Conservation (phyloP, 2,329 filamentous ascomycete genomes). For the Emergomyces africanus region DNA sequence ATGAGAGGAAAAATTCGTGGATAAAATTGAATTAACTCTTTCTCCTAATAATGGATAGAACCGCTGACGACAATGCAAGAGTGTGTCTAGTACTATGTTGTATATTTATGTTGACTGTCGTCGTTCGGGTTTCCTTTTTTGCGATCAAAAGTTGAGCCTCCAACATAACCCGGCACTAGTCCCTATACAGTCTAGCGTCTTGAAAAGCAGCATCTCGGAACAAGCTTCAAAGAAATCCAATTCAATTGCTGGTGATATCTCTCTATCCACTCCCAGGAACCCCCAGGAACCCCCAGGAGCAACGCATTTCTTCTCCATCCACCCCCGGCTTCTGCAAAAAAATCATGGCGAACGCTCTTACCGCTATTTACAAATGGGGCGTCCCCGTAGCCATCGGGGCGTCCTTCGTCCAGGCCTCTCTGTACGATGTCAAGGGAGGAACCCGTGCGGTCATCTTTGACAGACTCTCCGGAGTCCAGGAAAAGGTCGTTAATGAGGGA, state of each 20-base stretch:
- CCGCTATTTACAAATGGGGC: slow-evolving; percentile 36
- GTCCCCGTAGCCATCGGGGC: slow-evolving; percentile 60
- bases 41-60: background rate
- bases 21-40: background rate
- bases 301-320: slow-evolving; percentile 4
- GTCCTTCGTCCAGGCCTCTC: slow-evolving; percentile 56
- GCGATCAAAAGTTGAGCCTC: slow-evolving; percentile 15
- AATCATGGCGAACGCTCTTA: slow-evolving; percentile 38
- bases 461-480: slow-evolving; percentile 80
- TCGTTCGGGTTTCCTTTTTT: slow-evolving; percentile 14
- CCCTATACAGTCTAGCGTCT: slow-evolving; percentile 19
- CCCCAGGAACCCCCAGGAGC: slow-evolving; percentile 1
- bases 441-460: slow-evolving; percentile 97
- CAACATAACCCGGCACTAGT: slow-evolving; percentile 19
- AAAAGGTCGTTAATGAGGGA: slow-evolving; percentile 83
- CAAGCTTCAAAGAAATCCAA: slow-evolving; percentile 8
- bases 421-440: slow-evolving; percentile 96
- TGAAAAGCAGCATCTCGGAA: slow-evolving; percentile 18
- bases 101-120: too few relatives aligned
- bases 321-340: slow-evolving; percentile 7
- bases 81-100: background rate
- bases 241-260: background rate
- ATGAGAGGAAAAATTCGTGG: background rate
- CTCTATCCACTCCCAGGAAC: too few relatives aligned
- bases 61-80: background rate